These are phyloP conservation scores for Mucor indicus DNA, from an alignment of 371 early-diverging fungal genomes.

Conservation along the genomic window DNA sequence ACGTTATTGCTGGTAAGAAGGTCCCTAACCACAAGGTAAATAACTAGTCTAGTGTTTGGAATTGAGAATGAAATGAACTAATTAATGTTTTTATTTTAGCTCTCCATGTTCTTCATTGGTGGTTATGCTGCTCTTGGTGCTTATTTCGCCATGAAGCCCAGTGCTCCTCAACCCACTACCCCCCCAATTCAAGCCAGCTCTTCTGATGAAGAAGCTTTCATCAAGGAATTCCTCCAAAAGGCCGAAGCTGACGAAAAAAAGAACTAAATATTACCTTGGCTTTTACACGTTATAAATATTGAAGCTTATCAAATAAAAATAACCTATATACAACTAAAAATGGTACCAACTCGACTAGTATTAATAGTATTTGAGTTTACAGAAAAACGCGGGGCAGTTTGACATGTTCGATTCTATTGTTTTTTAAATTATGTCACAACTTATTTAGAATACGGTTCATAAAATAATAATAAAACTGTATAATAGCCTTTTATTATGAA, in stretches of 20 bases:
- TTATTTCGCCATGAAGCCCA: slow-evolving; percentile 43
- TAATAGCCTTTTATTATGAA: too few species aligned
- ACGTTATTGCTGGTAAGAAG: slow-evolving; percentile 49
- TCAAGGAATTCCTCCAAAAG: slow-evolving; percentile 64
- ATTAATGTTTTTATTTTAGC: slow-evolving; percentile 16
- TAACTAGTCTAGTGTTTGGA: too few species aligned
- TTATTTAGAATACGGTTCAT: too few species aligned
- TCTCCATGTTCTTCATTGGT: slow-evolving; percentile 50
- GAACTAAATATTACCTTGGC: background rate
- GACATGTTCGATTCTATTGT: too few species aligned
- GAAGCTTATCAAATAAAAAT: background rate
- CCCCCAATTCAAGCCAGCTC: slow-evolving; percentile 70
- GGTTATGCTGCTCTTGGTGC: slow-evolving; percentile 40
- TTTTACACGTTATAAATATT: background rate
- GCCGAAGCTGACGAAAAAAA: slow-evolving; percentile 63
- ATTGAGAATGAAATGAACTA: too few species aligned
- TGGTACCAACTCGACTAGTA: too few species aligned
- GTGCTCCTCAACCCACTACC: slow-evolving; percentile 41
- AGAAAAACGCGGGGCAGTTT: too few species aligned
- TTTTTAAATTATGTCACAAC: too few species aligned
- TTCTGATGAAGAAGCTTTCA: slow-evolving; percentile 65
- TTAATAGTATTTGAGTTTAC: too few species aligned
- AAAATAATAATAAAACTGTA: too few species aligned
- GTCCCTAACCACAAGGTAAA: slow-evolving; percentile 50
- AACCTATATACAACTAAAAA: background rate